phyloP scores from a whole-genome alignment of 1,139 yeast genomes.

The Hansenula anomala region DNA sequence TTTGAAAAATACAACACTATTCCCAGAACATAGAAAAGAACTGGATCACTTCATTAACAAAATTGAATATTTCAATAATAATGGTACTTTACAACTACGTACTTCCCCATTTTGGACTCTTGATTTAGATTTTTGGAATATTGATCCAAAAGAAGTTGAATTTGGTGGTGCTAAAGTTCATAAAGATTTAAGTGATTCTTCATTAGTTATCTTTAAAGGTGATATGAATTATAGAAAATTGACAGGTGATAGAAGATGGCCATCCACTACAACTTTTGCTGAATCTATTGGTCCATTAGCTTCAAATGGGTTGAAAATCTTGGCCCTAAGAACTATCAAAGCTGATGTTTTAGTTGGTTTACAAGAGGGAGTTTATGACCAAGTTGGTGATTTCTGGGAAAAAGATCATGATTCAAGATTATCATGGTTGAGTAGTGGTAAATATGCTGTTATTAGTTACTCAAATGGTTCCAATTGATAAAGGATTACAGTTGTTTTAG shows the following conservation, averaged over 20 bases:
- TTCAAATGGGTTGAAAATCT: conserved; percentile 48
- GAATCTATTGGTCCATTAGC: conserved; percentile 70
- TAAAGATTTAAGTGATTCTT: conserved; percentile 39
- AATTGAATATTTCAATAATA: conserved; percentile 41
- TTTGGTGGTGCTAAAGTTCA: conserved; percentile 57
- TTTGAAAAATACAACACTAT: conserved; percentile 47
- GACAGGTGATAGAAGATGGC: conserved; percentile 90
- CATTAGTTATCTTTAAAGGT: conserved; percentile 83
- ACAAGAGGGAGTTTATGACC: conserved; percentile 64
- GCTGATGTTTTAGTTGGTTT: conserved; percentile 96
- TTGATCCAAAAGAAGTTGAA: conserved; percentile 45
- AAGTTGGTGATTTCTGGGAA: conserved; percentile 55
- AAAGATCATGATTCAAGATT: conserved; percentile 39
- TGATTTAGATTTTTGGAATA: conserved; percentile 64
- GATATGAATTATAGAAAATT: conserved; percentile 93
- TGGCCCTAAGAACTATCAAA: conserved; percentile 87
- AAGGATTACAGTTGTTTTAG: background rate
- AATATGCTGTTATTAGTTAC: conserved; percentile 84
- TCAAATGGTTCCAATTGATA: conserved; percentile 22
- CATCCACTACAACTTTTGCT: conserved; percentile 67
- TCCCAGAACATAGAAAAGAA: conserved; percentile 36
- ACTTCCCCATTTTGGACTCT: conserved; percentile 87
- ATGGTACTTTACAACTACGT: conserved; percentile 50
- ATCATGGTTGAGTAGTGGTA: conserved; percentile 88
- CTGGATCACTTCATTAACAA: conserved; percentile 41